phyloP scores from a whole-genome alignment of 345 rosid genomes.

The Heritiera fomes region DNA sequence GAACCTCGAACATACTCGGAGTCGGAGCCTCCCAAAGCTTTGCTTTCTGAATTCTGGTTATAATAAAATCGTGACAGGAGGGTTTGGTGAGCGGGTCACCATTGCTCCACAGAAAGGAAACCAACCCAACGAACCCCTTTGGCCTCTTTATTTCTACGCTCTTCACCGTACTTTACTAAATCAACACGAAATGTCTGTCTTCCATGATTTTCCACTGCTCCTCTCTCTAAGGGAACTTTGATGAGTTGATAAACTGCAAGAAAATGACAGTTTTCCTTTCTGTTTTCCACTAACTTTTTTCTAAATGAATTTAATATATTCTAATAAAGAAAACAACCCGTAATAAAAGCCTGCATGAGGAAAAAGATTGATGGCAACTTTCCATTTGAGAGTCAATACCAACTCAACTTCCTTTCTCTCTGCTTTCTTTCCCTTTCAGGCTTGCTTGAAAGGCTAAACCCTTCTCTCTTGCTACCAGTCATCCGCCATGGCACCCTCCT shows the following conservation, averaged over 20 bases:
- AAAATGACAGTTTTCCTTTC: neutral
- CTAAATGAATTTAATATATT: no score
- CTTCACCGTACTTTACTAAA: no score
- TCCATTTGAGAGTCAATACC: neutral
- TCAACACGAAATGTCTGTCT: neutral
- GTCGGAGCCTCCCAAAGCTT: neutral
- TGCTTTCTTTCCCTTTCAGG: neutral
- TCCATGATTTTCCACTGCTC: neutral
- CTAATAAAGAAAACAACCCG: neutral
- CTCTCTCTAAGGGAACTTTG: neutral
- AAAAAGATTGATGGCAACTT: no score
- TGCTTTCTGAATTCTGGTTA: neutral
- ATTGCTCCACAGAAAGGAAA: neutral
- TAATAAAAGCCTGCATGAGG: neutral
- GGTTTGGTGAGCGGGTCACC: conserved; percentile 3
- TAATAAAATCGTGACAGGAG: neutral
- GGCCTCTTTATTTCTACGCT: neutral
- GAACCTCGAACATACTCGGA: neutral
- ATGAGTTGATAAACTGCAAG: no score
- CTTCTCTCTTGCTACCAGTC: conserved; percentile 7
- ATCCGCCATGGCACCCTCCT: conserved; percentile 43
- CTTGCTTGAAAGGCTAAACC: neutral
- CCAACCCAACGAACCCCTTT: neutral
- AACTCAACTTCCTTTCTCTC: neutral
- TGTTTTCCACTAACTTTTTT: no score